A percentile compares a stretch with the other conserved stretches of the same genome.
Conservation (phyloP, 305 asterid species). For the Fraxinus paxiana region DNA sequence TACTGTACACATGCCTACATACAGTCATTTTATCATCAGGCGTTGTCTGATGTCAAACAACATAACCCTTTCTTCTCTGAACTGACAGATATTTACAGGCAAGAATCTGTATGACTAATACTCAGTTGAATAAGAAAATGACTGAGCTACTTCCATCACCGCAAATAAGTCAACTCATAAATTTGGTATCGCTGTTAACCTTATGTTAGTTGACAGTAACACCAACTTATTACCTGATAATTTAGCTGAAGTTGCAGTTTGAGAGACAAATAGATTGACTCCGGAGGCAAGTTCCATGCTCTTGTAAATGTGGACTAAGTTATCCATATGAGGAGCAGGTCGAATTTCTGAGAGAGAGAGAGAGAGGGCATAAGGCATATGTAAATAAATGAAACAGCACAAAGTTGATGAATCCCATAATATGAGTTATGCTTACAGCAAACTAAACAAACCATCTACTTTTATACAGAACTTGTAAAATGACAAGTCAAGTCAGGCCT, state of each 20-base stretch:
- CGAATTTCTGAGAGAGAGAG: conserved; percentile 57
- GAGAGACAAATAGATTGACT: conserved; percentile 53
- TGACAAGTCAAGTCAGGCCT: background rate
- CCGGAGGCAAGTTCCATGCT: conserved; percentile 88
- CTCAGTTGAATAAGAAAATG: background rate
- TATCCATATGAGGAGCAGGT: conserved; percentile 94
- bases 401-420: background rate
- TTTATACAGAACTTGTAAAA: background rate
- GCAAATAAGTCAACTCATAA: background rate
- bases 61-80: background rate
- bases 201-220: background rate
- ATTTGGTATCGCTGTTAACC: background rate
- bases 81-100: background rate
- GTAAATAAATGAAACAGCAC: background rate
- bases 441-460: background rate
- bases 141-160: background rate
- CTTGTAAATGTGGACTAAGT: conserved; percentile 78
- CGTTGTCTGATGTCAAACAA: background rate
- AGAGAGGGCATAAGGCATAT: background rate
- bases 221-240: conserved; percentile 45
- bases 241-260: conserved; percentile 42
- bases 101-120: background rate
- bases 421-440: background rate
- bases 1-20: background rate
- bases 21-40: background rate